These are phyloP conservation scores for Eutrema yunnanense DNA, from an alignment of 345 rosid species.

Conservation along the genomic window DNA sequence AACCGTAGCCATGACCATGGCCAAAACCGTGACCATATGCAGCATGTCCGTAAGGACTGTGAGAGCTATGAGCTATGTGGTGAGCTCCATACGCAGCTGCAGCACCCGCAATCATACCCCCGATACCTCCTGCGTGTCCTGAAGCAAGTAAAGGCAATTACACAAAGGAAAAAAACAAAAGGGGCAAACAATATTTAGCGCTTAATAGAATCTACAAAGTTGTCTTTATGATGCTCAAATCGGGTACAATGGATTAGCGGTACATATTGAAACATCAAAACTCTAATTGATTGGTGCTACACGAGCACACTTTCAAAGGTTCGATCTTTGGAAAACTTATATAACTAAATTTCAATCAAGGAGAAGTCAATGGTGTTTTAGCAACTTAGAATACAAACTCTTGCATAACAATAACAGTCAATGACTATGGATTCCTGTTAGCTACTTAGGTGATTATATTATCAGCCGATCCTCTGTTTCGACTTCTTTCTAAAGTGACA, in stretches of 20 bases:
- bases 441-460: not conserved
- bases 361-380: not conserved
- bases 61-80: conserved; percentile 42
- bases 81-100: conserved; percentile 81
- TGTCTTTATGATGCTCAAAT: not conserved
- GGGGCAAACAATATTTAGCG: not conserved
- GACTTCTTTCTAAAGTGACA: not conserved
- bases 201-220: not conserved
- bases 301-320: not conserved
- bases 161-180: not conserved
- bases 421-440: not conserved
- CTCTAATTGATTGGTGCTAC: not conserved
- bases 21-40: conserved; percentile 28
- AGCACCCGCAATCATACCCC: conserved; percentile 81
- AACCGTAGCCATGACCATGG: conserved; percentile 24
- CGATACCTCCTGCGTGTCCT: conserved; percentile 72
- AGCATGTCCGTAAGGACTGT: conserved; percentile 25
- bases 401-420: not conserved
- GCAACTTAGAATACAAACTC: not conserved
- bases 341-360: not conserved
- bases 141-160: not conserved
- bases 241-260: not conserved
- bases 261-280: not conserved
- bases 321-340: not conserved
- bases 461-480: not conserved